These are phyloP conservation scores for Pseudocercospora crystallina DNA, from an alignment of 2,329 filamentous ascomycete genomes.

Conservation along the genomic window DNA sequence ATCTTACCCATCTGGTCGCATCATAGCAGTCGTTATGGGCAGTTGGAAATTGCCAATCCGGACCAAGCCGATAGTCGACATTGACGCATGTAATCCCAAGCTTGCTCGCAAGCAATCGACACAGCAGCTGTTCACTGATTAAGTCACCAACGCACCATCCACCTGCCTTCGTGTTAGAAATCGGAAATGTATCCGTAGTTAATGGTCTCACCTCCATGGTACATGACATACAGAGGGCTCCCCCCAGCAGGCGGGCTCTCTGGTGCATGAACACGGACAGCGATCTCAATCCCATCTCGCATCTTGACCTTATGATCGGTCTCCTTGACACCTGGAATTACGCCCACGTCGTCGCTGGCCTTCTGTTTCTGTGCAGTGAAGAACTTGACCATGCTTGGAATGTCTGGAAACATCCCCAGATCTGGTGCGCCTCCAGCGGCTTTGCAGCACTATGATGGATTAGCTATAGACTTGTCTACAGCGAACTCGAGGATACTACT, in stretches of 20 bases:
- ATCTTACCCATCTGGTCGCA: slow-evolving; percentile 42
- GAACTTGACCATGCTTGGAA: slow-evolving; percentile 21
- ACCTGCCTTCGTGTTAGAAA: slow-evolving; percentile 25
- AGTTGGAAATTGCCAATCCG: slow-evolving; percentile 52
- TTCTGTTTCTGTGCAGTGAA: slow-evolving; percentile 10
- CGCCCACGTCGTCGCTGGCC: neutral
- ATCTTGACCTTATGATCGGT: slow-evolving; percentile 40
- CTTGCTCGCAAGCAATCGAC: slow-evolving; percentile 40
- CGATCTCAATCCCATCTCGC: slow-evolving; percentile 39
- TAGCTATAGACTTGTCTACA: neutral
- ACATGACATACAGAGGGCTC: slow-evolving; percentile 38
- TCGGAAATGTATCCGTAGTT: no score
- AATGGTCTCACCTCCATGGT: slow-evolving; percentile 35
- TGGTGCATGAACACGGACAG: slow-evolving; percentile 27
- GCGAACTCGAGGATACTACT: neutral
- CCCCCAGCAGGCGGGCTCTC: slow-evolving; percentile 22
- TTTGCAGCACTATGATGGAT: slow-evolving; percentile 1
- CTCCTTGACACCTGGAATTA: slow-evolving; percentile 27
- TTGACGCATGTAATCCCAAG: slow-evolving; percentile 47
- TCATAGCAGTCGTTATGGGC: slow-evolving; percentile 52
- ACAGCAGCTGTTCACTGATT: slow-evolving; percentile 44
- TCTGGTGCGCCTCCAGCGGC: slow-evolving; percentile 27
- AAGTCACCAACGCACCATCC: slow-evolving; percentile 47
- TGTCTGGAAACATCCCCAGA: slow-evolving; percentile 28
- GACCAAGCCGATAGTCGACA: slow-evolving; percentile 54